Evolutionary conservation across 2,329 filamentous ascomycete species (phyloP), one percentile per base, ranked within the genome.

Genomic region (Biscogniauxia marginata): DNA sequence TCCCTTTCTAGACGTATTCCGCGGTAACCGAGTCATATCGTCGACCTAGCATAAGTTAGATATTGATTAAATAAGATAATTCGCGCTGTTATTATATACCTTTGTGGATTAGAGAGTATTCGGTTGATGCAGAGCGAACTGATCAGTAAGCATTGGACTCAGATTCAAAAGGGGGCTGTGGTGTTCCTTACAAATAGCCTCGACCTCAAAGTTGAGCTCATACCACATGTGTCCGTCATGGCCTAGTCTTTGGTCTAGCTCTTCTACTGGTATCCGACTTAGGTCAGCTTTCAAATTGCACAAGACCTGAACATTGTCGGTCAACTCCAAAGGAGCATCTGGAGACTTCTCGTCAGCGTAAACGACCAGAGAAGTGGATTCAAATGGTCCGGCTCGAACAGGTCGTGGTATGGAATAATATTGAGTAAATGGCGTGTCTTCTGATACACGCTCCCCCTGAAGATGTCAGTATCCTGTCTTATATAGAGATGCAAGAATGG

Each of bases 81-180:
- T 2, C 19, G 4, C 13, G 19, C 25, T 3, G 23, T 24, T 13
- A 6, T 16, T 20, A 59, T 74, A 62, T 62, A 76, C 75, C 70
- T 50, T 77, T 73, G 55, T 75, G 73, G 7, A 78, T 65, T 25
- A 79, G 65, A 4, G 76, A 77, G 59, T 79, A 79, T 22, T 71
- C 67, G 0, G 75, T 77, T 4, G 71, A 75, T 0, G 74, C 74
- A 1, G 75, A 77, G 6, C 73, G 68, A 58, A 76, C 66, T 70
- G 34, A 16, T 7, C 7, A 24, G 18, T 59, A 23, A 46, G 21
- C 18, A 51, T 19, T 34, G 1, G 25, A 22, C 56, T 9, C 44
- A 19, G 20, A 20, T 5, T 20, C 8, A 9, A 16, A 7, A 16
- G 8, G 46, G 25, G 9, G 20, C 5, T 11, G 9, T 11, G 18